phyloP scores from a whole-genome alignment of 2,329 filamentous ascomycete species.

The Phyllosticta ampelicida region DNA sequence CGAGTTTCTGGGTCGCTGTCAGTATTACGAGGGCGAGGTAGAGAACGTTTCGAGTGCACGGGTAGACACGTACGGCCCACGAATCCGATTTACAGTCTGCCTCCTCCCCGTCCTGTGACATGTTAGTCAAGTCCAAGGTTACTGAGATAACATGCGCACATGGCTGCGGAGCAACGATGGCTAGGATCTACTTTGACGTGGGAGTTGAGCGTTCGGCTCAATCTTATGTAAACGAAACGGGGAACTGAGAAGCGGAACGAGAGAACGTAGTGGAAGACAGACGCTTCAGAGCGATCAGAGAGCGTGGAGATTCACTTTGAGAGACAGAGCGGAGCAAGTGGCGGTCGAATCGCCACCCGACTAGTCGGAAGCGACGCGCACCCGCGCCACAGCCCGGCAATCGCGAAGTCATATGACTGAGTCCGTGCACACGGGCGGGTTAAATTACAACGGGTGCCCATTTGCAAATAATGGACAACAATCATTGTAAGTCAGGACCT shows the following conservation, averaged over 20 bases:
- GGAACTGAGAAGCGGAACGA: not conserved
- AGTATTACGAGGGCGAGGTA: not conserved
- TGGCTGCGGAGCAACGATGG: not conserved
- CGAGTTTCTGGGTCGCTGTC: constrained; percentile 35
- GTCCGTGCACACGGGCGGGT: no score
- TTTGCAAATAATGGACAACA: no score
- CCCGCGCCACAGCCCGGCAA: no score
- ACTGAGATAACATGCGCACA: not conserved
- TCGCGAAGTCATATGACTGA: no score
- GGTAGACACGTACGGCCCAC: constrained; percentile 39
- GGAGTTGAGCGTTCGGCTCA: not conserved
- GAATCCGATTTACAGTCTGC: constrained; percentile 37
- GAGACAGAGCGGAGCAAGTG: not conserved
- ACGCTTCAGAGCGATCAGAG: not conserved
- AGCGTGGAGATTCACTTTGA: no score
- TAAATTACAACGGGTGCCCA: no score
- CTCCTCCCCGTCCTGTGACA: constrained; percentile 17
- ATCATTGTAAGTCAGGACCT: no score
- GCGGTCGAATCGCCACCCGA: not conserved
- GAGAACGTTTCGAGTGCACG: not conserved
- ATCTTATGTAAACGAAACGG: not conserved
- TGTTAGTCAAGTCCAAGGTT: constrained; percentile 1
- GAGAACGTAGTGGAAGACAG: not conserved
- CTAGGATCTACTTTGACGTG: not conserved
- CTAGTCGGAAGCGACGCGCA: not conserved